Conservation (phyloP, 768 basidiomycete species). For the Mycena alexandri region DNA sequence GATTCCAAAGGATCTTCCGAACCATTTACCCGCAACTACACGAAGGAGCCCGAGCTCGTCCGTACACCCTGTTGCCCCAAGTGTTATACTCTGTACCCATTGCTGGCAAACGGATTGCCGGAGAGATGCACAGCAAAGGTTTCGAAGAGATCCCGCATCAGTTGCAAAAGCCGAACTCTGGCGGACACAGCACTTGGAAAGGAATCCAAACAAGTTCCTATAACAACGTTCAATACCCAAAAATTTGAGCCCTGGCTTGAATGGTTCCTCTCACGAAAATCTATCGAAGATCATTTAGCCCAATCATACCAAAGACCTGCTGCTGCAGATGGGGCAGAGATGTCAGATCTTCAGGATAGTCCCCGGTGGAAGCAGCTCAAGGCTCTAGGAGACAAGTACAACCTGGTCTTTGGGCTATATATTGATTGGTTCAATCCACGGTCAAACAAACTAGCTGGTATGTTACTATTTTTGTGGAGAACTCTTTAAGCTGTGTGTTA, state of each 20-base stretch:
- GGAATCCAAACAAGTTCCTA: slow-evolving; percentile 13
- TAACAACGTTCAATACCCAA: slow-evolving; percentile 13
- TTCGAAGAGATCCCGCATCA: not conserved
- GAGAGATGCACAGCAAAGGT: slow-evolving; percentile 12
- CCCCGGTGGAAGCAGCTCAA: slow-evolving; percentile 15
- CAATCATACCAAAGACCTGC: not conserved
- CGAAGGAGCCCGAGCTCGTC: slow-evolving; percentile 3
- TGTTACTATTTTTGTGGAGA: not conserved
- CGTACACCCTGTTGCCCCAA: too few species aligned
- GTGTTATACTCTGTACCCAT: slow-evolving; percentile 4
- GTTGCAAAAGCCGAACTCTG: slow-evolving; percentile 11
- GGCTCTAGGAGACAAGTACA: slow-evolving; percentile 5
- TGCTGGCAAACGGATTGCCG: slow-evolving; percentile 1
- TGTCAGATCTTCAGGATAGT: slow-evolving; percentile 19
- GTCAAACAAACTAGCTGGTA: slow-evolving; percentile 40
- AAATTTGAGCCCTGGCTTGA: slow-evolving; percentile 9
- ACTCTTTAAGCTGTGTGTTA: not conserved
- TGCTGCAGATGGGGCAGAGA: not conserved
- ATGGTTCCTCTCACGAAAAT: slow-evolving; percentile 18
- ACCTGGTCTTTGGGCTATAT: slow-evolving; percentile 38
- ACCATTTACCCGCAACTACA: slow-evolving; percentile 1
- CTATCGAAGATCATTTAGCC: slow-evolving; percentile 13
- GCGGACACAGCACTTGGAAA: slow-evolving; percentile 8
- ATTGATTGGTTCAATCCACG: slow-evolving; percentile 44
- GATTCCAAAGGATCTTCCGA: slow-evolving; percentile 7